phyloP scores from a whole-genome alignment of 2,329 filamentous ascomycete species.

The Lachnellula hyalina region DNA sequence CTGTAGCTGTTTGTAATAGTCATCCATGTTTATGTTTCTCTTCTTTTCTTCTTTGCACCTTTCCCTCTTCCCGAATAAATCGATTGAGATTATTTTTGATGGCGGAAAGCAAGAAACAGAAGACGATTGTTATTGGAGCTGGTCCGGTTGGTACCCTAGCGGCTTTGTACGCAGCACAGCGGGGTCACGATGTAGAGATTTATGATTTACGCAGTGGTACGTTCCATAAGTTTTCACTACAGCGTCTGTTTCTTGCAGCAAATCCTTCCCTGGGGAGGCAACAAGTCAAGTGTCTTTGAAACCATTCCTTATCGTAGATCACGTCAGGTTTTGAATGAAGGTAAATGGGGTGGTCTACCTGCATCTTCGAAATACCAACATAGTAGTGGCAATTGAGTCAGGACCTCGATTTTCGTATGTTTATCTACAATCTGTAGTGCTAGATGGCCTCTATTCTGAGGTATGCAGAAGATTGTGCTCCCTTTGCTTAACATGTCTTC shows the following conservation, averaged over 20 bases:
- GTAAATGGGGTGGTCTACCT: neutral
- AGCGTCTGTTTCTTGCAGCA: neutral
- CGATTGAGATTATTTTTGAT: neutral
- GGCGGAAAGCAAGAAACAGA: slow-evolving; percentile 20
- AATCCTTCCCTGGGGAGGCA: neutral
- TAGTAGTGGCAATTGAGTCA: neutral
- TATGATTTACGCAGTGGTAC: slow-evolving; percentile 90
- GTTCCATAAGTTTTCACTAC: slow-evolving; percentile 29
- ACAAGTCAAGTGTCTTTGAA: too few relatives aligned
- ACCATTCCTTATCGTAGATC: neutral
- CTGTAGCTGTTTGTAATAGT: slow-evolving; percentile 10
- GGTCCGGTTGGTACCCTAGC: slow-evolving; percentile 91
- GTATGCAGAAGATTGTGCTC: too few relatives aligned
- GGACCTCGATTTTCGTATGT: too few relatives aligned
- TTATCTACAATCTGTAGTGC: too few relatives aligned
- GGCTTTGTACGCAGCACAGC: slow-evolving; percentile 82
- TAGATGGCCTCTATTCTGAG: too few relatives aligned
- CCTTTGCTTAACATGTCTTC: too few relatives aligned
- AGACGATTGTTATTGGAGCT: slow-evolving; percentile 77
- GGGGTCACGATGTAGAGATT: slow-evolving; percentile 85
- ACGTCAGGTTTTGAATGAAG: neutral
- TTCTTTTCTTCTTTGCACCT: neutral
- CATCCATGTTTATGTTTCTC: slow-evolving; percentile 6
- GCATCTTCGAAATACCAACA: neutral
- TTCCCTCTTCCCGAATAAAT: neutral